phyloP scores from a whole-genome alignment of 2,329 filamentous ascomycete genomes.

The Ambrosiella xylebori region DNA sequence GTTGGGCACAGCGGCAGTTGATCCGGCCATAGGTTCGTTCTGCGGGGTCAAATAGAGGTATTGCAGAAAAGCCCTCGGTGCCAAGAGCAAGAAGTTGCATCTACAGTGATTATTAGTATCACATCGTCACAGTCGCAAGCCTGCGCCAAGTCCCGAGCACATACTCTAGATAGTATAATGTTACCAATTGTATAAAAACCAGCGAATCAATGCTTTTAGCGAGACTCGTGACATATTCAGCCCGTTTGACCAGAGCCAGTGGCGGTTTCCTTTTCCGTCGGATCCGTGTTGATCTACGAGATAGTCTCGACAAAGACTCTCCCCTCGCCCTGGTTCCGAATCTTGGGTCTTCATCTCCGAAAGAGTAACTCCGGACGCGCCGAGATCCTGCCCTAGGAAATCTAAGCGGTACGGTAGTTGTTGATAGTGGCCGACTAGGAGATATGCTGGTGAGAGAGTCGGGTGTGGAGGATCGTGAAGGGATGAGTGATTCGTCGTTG shows the following conservation, averaged over 20 bases:
- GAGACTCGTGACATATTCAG: conserved; percentile 42
- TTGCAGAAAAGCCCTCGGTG: conserved; percentile 41
- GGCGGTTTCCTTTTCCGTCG: conserved; percentile 22
- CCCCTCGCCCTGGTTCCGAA: neutral
- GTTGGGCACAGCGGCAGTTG: conserved; percentile 39
- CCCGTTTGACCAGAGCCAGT: conserved; percentile 36
- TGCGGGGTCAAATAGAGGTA: conserved; percentile 48
- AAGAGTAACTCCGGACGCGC: conserved; percentile 9
- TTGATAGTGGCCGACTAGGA: conserved; percentile 3
- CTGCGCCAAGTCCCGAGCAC: too few relatives aligned
- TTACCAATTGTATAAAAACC: conserved; percentile 46
- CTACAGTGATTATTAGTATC: conserved; percentile 21
- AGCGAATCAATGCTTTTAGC: conserved; percentile 44
- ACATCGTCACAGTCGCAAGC: too few relatives aligned
- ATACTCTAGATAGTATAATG: conserved; percentile 55
- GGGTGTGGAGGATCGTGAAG: neutral
- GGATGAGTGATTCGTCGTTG: conserved; percentile 1
- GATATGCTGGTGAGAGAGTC: neutral
- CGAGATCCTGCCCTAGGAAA: neutral
- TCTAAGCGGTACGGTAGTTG: conserved; percentile 7
- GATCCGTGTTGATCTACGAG: conserved; percentile 19
- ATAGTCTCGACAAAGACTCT: conserved; percentile 13
- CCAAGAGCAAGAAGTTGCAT: conserved; percentile 46
- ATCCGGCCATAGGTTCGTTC: conserved; percentile 35
- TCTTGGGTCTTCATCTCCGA: neutral